Conservation (phyloP, 257 asterid genomes). For the Capsicum rhomboideum region DNA sequence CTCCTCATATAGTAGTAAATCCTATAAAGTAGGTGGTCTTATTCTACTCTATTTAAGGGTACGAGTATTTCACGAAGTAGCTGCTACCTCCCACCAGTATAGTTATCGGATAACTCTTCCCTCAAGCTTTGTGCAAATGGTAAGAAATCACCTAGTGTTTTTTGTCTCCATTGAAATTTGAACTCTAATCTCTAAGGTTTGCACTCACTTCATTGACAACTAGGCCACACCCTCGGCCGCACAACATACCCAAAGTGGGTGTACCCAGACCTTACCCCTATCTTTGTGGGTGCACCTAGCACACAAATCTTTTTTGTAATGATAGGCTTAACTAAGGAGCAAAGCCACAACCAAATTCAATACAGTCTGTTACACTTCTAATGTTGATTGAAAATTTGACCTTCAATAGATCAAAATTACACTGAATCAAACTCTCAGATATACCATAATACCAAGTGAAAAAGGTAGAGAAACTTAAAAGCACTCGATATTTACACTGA, state of each 20-base stretch:
- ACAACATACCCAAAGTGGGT: background rate
- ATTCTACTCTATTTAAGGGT: background rate
- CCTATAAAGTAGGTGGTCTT: background rate
- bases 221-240: background rate
- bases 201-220: background rate
- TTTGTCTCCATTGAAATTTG: background rate
- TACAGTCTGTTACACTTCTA: background rate
- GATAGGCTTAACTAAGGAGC: background rate
- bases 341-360: background rate
- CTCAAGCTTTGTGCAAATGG: background rate
- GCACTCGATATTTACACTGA: background rate
- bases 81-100: background rate
- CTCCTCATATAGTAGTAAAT: background rate
- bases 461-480: background rate
- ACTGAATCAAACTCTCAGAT: background rate
- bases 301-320: background rate
- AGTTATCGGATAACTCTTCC: background rate
- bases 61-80: background rate
- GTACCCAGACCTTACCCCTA: too few species aligned
- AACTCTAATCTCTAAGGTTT: background rate
- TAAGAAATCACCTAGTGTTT: background rate
- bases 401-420: background rate
- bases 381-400: background rate
- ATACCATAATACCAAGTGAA: background rate
- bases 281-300: background rate